Conservation (phyloP, 768 basidiomycete species). For the Suillus cothurnatus region DNA sequence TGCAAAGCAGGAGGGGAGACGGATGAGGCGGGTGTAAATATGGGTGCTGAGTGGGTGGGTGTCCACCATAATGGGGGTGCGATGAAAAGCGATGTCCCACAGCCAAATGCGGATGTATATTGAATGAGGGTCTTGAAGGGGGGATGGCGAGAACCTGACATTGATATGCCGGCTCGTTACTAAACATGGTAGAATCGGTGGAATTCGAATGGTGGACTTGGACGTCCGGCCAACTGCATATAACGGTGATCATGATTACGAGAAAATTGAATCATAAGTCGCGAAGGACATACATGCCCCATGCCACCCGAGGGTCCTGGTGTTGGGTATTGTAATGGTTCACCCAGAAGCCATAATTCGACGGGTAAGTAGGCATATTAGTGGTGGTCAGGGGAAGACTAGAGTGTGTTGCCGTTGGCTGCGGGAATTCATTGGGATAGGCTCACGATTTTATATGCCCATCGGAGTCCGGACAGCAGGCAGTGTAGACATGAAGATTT, state of each 20-base stretch:
- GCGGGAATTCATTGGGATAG: neutral
- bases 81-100: neutral
- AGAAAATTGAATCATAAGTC: neutral
- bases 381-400: neutral
- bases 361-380: neutral
- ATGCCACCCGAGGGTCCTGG: neutral
- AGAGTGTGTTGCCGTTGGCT: no score
- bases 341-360: neutral
- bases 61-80: neutral
- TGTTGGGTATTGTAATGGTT: neutral
- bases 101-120: no score
- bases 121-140: neutral
- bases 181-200: neutral
- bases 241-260: neutral
- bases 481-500: neutral
- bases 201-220: neutral
- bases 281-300: neutral
- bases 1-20: neutral
- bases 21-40: neutral
- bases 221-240: neutral
- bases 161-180: neutral
- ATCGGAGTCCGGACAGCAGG: neutral
- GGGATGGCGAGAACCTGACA: neutral
- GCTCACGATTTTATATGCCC: neutral
- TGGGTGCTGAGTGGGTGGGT: neutral